Evolutionary conservation across 345 rosid species (phyloP).

Genomic region (Aquilaria sinensis): DNA sequence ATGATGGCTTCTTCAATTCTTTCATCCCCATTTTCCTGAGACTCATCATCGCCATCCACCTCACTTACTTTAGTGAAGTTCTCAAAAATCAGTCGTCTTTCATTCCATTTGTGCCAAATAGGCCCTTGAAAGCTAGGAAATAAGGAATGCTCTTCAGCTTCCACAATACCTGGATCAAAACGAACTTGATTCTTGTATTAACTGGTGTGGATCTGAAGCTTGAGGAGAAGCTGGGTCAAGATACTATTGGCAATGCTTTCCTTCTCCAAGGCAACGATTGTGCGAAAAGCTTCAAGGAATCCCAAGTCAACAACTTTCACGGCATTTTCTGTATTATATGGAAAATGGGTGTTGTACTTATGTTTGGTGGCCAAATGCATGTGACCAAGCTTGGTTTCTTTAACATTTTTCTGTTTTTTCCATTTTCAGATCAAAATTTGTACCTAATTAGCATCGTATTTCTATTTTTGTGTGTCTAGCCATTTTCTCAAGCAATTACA

Average conservation of each 20-base stretch:
- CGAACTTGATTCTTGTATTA: slow-evolving; percentile 43
- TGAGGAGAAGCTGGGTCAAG: slow-evolving; percentile 35
- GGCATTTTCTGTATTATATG: slow-evolving; percentile 31
- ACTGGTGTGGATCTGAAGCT: slow-evolving; percentile 59
- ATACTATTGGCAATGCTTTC: slow-evolving; percentile 32
- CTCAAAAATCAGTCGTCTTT: background rate
- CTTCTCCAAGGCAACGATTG: slow-evolving; percentile 36
- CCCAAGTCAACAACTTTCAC: slow-evolving; percentile 30
- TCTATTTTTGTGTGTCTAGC: too few species aligned
- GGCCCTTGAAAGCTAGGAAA: slow-evolving; percentile 47
- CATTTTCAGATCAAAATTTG: background rate
- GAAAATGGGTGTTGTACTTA: slow-evolving; percentile 37
- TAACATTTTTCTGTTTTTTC: background rate
- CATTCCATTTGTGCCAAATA: slow-evolving; percentile 19
- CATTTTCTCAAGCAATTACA: too few species aligned
- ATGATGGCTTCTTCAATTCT: background rate
- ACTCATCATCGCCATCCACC: slow-evolving; percentile 21
- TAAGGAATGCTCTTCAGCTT: slow-evolving; percentile 51
- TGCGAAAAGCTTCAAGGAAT: slow-evolving; percentile 40
- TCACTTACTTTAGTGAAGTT: slow-evolving; percentile 14
- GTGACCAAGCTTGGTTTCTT: slow-evolving; percentile 34
- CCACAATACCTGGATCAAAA: slow-evolving; percentile 50
- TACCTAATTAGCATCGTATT: too few species aligned
- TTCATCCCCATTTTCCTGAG: slow-evolving; percentile 4
- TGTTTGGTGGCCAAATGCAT: slow-evolving; percentile 41